Evolutionary conservation across 2,329 filamentous ascomycete genomes (phyloP), one percentile per base, ranked within the genome.

Genomic region (Chaetoscypha palmicola): DNA sequence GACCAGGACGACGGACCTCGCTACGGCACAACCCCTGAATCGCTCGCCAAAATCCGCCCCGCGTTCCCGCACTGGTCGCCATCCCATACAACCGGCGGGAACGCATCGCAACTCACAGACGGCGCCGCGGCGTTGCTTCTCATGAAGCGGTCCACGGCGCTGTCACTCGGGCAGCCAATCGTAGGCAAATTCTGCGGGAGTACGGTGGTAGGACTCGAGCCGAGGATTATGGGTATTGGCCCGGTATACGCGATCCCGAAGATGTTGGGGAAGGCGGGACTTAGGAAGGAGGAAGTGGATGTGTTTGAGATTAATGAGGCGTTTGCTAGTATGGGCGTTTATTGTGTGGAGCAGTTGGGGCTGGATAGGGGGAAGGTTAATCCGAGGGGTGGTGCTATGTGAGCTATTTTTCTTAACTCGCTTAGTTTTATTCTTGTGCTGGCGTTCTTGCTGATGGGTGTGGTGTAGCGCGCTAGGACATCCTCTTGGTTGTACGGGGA

Each of bases 271-370:
- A 89, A 91, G 64, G 86, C 88, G 1, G 88, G 88, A 47, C 77
- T 97, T 57, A 71, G 71, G 62, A 84, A 81, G 66, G 81, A 91
- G 42, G 90, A 96, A 55, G 87, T 97, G 30, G 91, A 97, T 64
- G 88, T 97, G 61, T 96, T 78, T 63, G 91, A 97, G 77, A 95
- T 97, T 74, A 97, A 97, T 73, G 91, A 97, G 77, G 91, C 91
- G 1, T 97, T 97, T 66, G 91, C 91, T 34, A 91, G 85, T 46
- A 97, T 97, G 87, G 51, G 87, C 65, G 68, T 97, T 56, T 96
- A 86, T 81, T 96, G 88, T 66, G 79, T 86, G 50, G 85, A 91
- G 59, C 81, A 95, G 72, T 78, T 97, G 22, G 83, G 82, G 39
- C 69, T 97, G 20, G 83, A 87, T 38, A 63, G 74, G 43, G 82